phyloP scores from a whole-genome alignment of 768 basidiomycete species.

The Pisolithus orientalis region DNA sequence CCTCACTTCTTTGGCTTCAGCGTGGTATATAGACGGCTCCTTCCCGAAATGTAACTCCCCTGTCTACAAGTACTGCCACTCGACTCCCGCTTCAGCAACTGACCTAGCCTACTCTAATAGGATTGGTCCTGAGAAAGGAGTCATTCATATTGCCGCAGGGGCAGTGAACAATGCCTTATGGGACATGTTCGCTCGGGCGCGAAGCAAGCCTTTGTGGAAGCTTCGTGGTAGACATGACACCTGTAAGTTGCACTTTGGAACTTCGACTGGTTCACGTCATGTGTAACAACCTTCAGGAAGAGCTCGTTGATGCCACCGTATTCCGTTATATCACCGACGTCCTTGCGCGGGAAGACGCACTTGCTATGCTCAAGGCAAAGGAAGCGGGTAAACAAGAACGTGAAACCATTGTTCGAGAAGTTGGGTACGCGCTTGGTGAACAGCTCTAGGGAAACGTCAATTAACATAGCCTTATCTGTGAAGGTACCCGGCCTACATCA shows the following conservation, averaged over 20 bases:
- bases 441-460: neutral
- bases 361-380: slow-evolving; percentile 72
- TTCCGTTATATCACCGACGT: slow-evolving; percentile 93
- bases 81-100: neutral
- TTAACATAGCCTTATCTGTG: neutral
- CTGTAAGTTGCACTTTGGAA: slow-evolving; percentile 33
- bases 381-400: slow-evolving; percentile 73
- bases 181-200: slow-evolving; percentile 83
- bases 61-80: neutral
- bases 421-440: slow-evolving; percentile 43
- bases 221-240: slow-evolving; percentile 86
- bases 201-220: slow-evolving; percentile 90
- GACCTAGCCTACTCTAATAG: slow-evolving; percentile 29
- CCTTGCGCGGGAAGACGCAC: slow-evolving; percentile 86
- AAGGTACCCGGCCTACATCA: slow-evolving; percentile 92
- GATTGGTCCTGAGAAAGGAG: slow-evolving; percentile 94
- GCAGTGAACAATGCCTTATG: slow-evolving; percentile 91
- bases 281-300: slow-evolving; percentile 45
- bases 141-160: slow-evolving; percentile 84
- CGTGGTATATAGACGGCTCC: neutral
- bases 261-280: neutral
- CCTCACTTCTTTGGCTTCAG: neutral
- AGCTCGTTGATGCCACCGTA: slow-evolving; percentile 66
- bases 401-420: slow-evolving; percentile 64
- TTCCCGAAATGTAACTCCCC: neutral